Evolutionary conservation across 495 filamentous ascomycete genomes (phyloP), one percentile per base, ranked within the genome.

Genomic region (Talaromyces stipitatus): DNA sequence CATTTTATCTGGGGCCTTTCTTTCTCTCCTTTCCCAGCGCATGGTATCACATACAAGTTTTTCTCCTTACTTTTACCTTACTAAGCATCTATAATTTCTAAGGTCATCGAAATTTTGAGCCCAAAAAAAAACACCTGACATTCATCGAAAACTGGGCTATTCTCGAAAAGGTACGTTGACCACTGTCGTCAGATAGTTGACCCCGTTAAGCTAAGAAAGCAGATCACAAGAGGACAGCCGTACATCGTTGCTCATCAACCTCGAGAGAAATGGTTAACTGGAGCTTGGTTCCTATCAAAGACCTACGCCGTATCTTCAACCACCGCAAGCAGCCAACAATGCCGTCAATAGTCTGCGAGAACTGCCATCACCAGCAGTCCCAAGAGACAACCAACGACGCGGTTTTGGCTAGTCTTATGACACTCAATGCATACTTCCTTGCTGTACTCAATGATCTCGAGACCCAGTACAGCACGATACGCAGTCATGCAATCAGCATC

Each of bases 341-440:
- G 14, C 54, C 54, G 16, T 20, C 54, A 5, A 55, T 55, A n/a
- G 33, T 29, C 11, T 55, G 54, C 24, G 54, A 55, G 24, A 12
- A 55, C n/a, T 55, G 54, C 24, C 5, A 27, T 14, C 54, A 55
- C 23, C 24, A 22, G 18, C 54, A 55, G 26, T 41, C 54, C 7
- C 54, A 20, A 22, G 1, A 32, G 6, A 55, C 54, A 10, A 55
- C 22, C 12, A 20, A 45, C 10, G 14, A 55, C 20, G 54, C 36
- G 2, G 54, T 55, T 1, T 3, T 55, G 6, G 54, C 36, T 14
- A 55, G 54, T 8, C 24, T 55, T 3, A 30, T 46, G 16, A 28
- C 16, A 0, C 24, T 55, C 8, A 43, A 29, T n/a, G 22, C 23
- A 0, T 55, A 55, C 23, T n/a, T 55, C 4, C 38, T 55, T 14